These are phyloP conservation scores for Linnemannia zychae DNA, from an alignment of 192 early-diverging fungal genomes.

Conservation along the genomic window DNA sequence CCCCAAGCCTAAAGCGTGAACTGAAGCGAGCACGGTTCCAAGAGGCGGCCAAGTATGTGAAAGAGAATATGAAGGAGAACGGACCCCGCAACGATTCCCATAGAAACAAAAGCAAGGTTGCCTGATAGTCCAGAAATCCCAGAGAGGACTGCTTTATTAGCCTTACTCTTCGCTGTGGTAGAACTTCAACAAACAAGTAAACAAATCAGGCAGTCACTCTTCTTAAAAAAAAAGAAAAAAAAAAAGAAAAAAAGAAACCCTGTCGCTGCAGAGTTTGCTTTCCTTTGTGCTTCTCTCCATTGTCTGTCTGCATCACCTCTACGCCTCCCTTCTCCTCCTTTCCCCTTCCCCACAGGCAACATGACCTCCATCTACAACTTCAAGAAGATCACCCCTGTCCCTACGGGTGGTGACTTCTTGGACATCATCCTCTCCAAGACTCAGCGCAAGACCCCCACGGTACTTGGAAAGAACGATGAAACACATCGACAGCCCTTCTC, in stretches of 20 bases:
- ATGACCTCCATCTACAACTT: conserved; percentile 87
- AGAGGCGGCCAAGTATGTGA: conserved; percentile 47
- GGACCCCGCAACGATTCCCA: conserved; percentile 2
- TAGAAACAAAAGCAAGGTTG: neutral
- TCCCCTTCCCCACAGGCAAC: neutral
- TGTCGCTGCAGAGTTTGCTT: no score
- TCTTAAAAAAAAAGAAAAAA: no score
- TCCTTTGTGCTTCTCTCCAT: conserved; percentile 3
- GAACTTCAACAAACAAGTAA: no score
- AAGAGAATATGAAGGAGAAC: conserved; percentile 5
- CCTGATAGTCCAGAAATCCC: neutral
- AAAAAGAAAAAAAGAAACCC: no score
- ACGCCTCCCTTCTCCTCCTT: neutral
- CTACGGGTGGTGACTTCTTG: conserved; percentile 90
- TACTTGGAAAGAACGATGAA: conserved; percentile 67
- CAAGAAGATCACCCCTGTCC: conserved; percentile 96
- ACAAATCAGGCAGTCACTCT: conserved; percentile 6
- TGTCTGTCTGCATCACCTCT: neutral
- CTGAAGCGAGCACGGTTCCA: conserved; percentile 41
- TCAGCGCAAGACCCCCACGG: conserved; percentile 98
- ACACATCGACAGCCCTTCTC: conserved; percentile 65
- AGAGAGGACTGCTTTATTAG: neutral
- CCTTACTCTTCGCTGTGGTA: no score
- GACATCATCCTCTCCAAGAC: conserved; percentile 98
- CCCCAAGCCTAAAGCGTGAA: conserved; percentile 10